Evolutionary conservation across 2,329 filamentous ascomycete species (phyloP), one percentile per base, ranked within the genome.

Genomic region (Alternaria metachromatica): DNA sequence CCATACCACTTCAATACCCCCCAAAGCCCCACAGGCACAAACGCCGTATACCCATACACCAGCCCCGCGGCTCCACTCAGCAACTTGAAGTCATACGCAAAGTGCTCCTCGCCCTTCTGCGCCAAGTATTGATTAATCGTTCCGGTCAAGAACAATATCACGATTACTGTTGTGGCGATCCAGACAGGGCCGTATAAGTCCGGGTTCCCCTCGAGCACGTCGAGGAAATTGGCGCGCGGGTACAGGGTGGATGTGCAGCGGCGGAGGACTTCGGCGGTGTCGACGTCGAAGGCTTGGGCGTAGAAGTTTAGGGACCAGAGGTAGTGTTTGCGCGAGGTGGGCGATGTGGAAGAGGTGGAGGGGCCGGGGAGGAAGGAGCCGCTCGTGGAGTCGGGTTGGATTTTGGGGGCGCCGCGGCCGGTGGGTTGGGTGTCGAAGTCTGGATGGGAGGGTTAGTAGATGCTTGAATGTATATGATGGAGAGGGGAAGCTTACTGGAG

Each of bases 231-330:
- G 62, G 91, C 91, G 67, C 93, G 90, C 49, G 96, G 96, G 81
- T 92, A 97, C 43, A 98, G 84, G n/a, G 95, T 90, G 1, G 94
- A 91, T 81, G 90, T 90, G 82, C 96, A 98, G 70, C 96, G 92
- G 75, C 90, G 87, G 60, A 97, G 84, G 20, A 99, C 94, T 57
- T 96, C 92, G 64, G 88, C 90, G 2, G 96, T 98, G 82, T 99
- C 96, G 68, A 99, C 95, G 78, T 99, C 96, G 83, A 99, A 99
- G 88, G 96, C 98, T 83, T 97, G 96, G 60, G 94, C 89, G 84
- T 99, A 99, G 85, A 97, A 99, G 62, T 89, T 89, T 66, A 98
- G 85, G 49, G 90, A 90, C 96, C 96, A 99, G 68, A 98, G 91
- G 84, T 91, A 94, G 76, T 92, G 92, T 83, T 98, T 98, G 64